Base-by-base conservation (phyloP, 352 stramenopile species). In the Phytophthora fragariae region DNA sequence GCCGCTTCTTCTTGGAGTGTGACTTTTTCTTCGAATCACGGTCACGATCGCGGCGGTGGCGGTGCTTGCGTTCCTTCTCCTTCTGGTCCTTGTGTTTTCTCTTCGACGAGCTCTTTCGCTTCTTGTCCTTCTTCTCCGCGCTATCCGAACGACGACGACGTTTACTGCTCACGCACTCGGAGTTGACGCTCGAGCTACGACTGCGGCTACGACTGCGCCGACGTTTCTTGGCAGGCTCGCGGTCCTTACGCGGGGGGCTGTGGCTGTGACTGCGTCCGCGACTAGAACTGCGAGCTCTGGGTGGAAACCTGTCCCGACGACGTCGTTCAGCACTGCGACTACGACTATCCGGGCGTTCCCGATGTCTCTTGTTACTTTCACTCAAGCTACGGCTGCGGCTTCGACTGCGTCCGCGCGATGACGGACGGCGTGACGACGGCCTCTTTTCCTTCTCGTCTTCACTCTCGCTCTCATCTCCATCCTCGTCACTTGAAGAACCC, bases 1-100 rank as follows among this genome's bases (percentile, higher is more conserved):
- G 68, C 4, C 55, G 62, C 52, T 76, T 71, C 31, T 73, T 80
- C 64, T 76, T 84, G 29, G 68, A 61, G 35, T 79, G 55, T 1
- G 54, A 63, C 21, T 77, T 73, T 19, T 73, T 72, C 33, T 75
- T 65, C 21, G 63, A 76, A 49, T 80, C 61, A 39, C 50, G 64
- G 52, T 77, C 69, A 46, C 39, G 39, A 46, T 46, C 39, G 49
- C 68, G 70, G 44, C 55, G 69, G 44, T 56, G 77, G 15, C 62
- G 77, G 52, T 80, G 66, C 46, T 84, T 85, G 69, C 70, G 83
- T 2, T 80, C 73, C 57, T 81, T 82, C 19, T 88, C 71, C 27
- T 88, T 88, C 66, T 76, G 86, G 64, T 81, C 65, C 50, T 80
- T 81, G 54, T 89, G 81, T 1, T 68, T 82, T 65, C 77, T 84